Evolutionary conservation across 2,329 filamentous ascomycete genomes (phyloP).

Genomic region (Myriosclerotinia scirpicola): DNA sequence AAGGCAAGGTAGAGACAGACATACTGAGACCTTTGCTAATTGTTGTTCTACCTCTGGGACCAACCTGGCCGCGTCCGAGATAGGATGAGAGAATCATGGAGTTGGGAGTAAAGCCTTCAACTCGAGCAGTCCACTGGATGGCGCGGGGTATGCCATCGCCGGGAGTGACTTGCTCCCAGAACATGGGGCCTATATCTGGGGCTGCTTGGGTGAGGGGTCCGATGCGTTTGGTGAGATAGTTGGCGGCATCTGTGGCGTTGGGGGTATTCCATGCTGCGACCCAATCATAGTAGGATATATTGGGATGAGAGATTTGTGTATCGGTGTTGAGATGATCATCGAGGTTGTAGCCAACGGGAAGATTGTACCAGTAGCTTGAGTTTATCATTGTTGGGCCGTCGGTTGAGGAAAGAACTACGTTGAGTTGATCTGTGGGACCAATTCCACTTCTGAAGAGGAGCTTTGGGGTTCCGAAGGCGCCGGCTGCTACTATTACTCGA

Average conservation of each 20-base stretch:
- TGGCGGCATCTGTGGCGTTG: conserved; percentile 45
- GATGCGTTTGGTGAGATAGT: conserved; percentile 52
- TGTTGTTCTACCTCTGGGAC: conserved; percentile 58
- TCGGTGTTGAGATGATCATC: conserved; percentile 61
- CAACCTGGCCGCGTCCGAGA: conserved; percentile 61
- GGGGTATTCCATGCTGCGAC: conserved; percentile 57
- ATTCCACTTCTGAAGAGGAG: conserved; percentile 66
- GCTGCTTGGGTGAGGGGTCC: conserved; percentile 65
- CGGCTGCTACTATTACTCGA: conserved; percentile 66
- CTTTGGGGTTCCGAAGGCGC: conserved; percentile 61
- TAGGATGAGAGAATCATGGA: conserved; percentile 54
- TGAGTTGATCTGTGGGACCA: conserved; percentile 49
- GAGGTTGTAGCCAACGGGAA: conserved; percentile 60
- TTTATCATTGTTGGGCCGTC: conserved; percentile 55
- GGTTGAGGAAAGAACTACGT: conserved; percentile 49
- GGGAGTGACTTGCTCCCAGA: conserved; percentile 59
- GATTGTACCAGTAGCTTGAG: conserved; percentile 54
- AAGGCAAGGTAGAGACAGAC: conserved; percentile 56
- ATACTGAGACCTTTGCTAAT: conserved; percentile 60
- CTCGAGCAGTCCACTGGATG: conserved; percentile 65
- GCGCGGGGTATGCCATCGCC: conserved; percentile 61
- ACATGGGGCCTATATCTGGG: conserved; percentile 64
- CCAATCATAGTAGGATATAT: conserved; percentile 63
- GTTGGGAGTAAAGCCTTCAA: conserved; percentile 48
- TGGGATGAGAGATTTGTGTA: conserved; percentile 51